Evolutionary conservation across 257 asterid species (phyloP).

Genomic region (Plantago elongata): DNA sequence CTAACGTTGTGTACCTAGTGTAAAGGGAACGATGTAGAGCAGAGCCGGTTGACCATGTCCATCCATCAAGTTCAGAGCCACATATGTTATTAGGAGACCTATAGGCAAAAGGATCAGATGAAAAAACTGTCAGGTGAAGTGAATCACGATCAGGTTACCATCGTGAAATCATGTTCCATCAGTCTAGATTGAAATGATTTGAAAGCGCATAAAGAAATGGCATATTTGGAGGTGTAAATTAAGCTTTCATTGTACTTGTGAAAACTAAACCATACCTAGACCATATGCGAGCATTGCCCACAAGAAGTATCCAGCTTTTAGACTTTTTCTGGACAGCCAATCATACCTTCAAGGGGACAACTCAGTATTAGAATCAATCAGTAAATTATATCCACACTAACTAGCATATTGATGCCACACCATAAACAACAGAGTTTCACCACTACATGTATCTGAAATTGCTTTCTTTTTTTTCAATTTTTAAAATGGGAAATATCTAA

Average conservation of each 20-base stretch:
- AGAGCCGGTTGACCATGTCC: conserved; percentile 98
- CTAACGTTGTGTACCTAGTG: conserved; percentile 50
- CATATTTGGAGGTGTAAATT: too few species aligned
- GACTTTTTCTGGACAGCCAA: conserved; percentile 78
- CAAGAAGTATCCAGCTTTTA: conserved; percentile 72
- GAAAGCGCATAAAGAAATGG: too few species aligned
- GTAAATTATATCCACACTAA: conserved; percentile 7
- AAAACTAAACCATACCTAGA: conserved; percentile 55
- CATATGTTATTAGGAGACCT: conserved; percentile 89
- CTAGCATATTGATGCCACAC: background rate
- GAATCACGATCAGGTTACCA: background rate
- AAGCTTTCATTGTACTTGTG: too few species aligned
- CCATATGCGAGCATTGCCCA: conserved; percentile 96
- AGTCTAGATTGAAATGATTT: too few species aligned
- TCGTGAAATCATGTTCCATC: too few species aligned
- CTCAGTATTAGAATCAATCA: conserved; percentile 9
- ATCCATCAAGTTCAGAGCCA: conserved; percentile 91
- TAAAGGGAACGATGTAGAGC: conserved; percentile 98
- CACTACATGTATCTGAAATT: background rate
- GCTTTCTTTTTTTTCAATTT: too few species aligned
- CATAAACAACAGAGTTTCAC: background rate
- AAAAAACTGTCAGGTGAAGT: background rate
- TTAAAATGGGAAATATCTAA: too few species aligned
- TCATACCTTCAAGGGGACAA: conserved; percentile 59
- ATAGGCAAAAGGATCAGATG: conserved; percentile 8